phyloP scores from a whole-genome alignment of 2,329 filamentous ascomycete genomes.

The Epicoccum nigrum region DNA sequence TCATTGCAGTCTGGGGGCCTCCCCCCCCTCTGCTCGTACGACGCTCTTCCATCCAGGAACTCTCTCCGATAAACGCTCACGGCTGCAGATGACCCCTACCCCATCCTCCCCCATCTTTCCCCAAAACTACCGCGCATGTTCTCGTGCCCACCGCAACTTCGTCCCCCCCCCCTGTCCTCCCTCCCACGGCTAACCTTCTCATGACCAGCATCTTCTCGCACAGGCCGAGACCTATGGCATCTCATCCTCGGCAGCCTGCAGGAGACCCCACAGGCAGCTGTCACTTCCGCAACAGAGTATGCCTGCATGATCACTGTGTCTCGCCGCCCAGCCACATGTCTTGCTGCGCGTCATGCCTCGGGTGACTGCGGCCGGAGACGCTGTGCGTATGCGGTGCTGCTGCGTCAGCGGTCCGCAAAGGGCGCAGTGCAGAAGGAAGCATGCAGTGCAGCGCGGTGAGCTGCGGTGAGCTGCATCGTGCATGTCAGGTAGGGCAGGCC shows the following conservation, averaged over 20 bases:
- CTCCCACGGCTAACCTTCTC: constrained; percentile 1
- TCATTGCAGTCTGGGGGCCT: neutral
- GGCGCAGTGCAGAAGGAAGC: too few species aligned
- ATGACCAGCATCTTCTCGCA: neutral
- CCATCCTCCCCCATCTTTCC: neutral
- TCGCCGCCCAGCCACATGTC: constrained; percentile 2
- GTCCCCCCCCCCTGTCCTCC: neutral
- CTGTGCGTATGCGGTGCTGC: neutral
- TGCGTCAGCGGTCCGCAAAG: too few species aligned
- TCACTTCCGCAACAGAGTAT: neutral
- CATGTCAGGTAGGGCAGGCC: neutral
- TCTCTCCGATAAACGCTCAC: neutral
- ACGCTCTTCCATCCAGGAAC: neutral
- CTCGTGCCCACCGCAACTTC: constrained; percentile 5
- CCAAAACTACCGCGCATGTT: neutral
- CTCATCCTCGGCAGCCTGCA: neutral
- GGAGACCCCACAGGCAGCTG: constrained; percentile 1
- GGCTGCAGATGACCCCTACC: constrained; percentile 3
- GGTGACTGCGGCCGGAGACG: neutral
- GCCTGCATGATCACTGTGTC: constrained; percentile 11
- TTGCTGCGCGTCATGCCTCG: constrained; percentile 13
- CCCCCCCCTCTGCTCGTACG: constrained; percentile 1
- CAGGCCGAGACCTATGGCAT: neutral
- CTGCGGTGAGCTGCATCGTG: neutral
- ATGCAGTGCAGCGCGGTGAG: neutral